phyloP scores from a whole-genome alignment of 2,329 filamentous ascomycete species.

The Botrytis tulipae region DNA sequence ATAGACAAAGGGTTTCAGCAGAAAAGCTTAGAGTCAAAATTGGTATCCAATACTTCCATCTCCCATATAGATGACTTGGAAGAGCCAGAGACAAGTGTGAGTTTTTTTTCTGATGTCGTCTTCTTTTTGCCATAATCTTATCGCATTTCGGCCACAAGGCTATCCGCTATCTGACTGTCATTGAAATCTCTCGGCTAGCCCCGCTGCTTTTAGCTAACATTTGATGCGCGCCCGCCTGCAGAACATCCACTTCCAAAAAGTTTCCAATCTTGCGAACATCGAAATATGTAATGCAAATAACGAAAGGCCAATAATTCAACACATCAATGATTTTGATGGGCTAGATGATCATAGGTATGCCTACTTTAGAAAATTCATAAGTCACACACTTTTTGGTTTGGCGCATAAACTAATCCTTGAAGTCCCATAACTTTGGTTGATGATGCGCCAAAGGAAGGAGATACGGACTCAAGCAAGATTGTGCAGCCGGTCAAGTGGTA shows the following conservation, averaged over 20 bases:
- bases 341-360: conserved; percentile 8
- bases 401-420: conserved; percentile 6
- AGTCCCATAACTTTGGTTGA: not conserved
- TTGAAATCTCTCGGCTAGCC: conserved; percentile 5
- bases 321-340: conserved; percentile 16
- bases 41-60: not conserved
- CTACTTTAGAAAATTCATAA: not conserved
- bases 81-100: not conserved
- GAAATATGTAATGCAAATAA: conserved; percentile 1
- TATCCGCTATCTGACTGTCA: not conserved
- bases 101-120: not conserved
- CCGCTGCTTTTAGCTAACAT: conserved; percentile 18
- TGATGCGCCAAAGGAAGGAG: conserved; percentile 14
- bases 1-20: not conserved
- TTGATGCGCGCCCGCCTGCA: not conserved
- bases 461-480: conserved; percentile 15
- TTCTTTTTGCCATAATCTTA: not conserved
- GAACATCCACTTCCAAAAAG: conserved; percentile 20
- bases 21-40: not conserved
- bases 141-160: not conserved
- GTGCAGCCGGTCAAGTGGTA: conserved; percentile 8
- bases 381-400: not conserved
- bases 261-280: conserved; percentile 1
- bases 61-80: conserved; percentile 1
- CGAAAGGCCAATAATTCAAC: not conserved